Percentiles rank a stretch among this genome's conserved stretches.
These are phyloP conservation scores for Agapanthus africanus DNA, from an alignment of 106 monocot species.

Conservation along the genomic window DNA sequence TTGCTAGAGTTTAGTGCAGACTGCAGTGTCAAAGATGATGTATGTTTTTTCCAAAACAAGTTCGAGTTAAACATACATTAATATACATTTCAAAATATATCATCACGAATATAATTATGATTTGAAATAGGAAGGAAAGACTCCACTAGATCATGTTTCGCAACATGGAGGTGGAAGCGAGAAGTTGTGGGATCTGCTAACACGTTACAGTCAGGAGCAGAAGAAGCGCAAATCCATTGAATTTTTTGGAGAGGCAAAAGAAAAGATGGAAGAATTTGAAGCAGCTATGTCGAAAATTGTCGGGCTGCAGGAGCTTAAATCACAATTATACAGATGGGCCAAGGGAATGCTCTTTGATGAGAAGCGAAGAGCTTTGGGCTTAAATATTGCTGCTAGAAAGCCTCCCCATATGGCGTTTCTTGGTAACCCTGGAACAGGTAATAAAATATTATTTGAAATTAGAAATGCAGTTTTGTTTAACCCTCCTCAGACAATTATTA, in stretches of 20 bases:
- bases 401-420: conserved; percentile 96
- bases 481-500: too few relatives aligned
- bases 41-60: too few relatives aligned
- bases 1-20: conserved; percentile 69
- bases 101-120: neutral
- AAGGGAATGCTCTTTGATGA: conserved; percentile 95
- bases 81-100: too few relatives aligned
- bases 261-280: conserved; percentile 76
- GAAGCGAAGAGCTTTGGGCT: conserved; percentile 71
- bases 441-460: too few relatives aligned
- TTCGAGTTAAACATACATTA: too few relatives aligned
- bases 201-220: conserved; percentile 54
- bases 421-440: conserved; percentile 95
- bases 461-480: too few relatives aligned
- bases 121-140: conserved; percentile 58
- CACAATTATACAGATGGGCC: conserved; percentile 76
- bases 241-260: conserved; percentile 48
- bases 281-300: conserved; percentile 61
- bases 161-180: conserved; percentile 29
- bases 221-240: conserved; percentile 51
- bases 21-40: conserved; percentile 63
- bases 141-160: conserved; percentile 62
- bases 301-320: conserved; percentile 65
- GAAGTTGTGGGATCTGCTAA: conserved; percentile 51
- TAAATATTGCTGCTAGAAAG: conserved; percentile 56